A percentile compares a stretch with the other conserved stretches of the same genome.
Evolutionary conservation across 352 stramenopile genomes (phyloP).

Genomic region (Pseudoperonospora humuli): DNA sequence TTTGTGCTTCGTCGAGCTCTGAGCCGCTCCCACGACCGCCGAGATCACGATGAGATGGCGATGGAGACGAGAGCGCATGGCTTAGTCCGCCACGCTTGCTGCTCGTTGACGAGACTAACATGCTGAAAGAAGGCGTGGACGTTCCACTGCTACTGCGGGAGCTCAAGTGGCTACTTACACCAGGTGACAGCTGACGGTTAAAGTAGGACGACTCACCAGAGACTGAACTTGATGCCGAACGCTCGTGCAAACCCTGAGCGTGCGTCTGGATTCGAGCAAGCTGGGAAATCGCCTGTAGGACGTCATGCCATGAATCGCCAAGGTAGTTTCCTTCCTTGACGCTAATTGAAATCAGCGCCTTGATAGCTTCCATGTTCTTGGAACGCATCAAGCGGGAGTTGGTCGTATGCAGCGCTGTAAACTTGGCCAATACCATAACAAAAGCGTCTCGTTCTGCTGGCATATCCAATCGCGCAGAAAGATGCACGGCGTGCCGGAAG

Average conservation of each 20-base stretch:
- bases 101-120: constrained; percentile 16
- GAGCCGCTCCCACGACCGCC: constrained; percentile 19
- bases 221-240: constrained; percentile 7
- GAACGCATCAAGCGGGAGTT: constrained; percentile 90
- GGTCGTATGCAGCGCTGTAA: constrained; percentile 91
- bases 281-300: constrained; percentile 96
- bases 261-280: constrained; percentile 95
- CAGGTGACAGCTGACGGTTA: constrained; percentile 32
- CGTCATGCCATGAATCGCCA: constrained; percentile 92
- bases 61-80: constrained; percentile 27
- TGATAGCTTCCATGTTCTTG: constrained; percentile 98
- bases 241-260: constrained; percentile 81
- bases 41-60: constrained; percentile 47
- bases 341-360: constrained; percentile 94
- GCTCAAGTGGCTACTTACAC: constrained; percentile 17
- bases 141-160: constrained; percentile 24
- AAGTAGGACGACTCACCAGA: constrained; percentile 77
- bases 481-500: constrained; percentile 92
- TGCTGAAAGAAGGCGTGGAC: constrained; percentile 22
- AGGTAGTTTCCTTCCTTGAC: constrained; percentile 96
- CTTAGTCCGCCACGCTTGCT: constrained; percentile 24
- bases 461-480: constrained; percentile 86
- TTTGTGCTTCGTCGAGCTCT: constrained; percentile 45
- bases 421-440: constrained; percentile 94
- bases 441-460: constrained; percentile 92